Base-by-base conservation (phyloP, 306 rosid species). In the Rosa chinensis region DNA sequence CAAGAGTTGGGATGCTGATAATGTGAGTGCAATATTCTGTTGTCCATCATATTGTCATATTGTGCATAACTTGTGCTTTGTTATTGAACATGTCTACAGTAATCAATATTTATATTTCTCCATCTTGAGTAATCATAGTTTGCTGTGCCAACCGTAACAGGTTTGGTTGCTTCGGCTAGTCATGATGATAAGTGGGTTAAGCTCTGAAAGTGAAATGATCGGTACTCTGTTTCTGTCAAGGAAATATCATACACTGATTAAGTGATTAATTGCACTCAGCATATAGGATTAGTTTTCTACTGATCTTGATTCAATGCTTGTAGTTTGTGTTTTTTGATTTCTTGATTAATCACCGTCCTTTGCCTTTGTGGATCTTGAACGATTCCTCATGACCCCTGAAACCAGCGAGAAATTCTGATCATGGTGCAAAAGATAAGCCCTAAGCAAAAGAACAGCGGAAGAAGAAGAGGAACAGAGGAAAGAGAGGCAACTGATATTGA, bases 1-100 rank as follows among this genome's bases (percentile, higher is more conserved):
- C 83, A 32, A 74, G 97, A 88, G 97, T 94, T 92, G 99, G 99
- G 99, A 92, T 81, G 95, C 89, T 61, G 99, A 94, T 53, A 94
- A 88, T 87, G 99, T 92, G 58, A 94, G 95, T 92, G 28, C 25
- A 86, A 13, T 25, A 16, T 61, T 78, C 58, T 37, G 68, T 32
- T 74, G n/a, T 50, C 59, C 43, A 32, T 2, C 35, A 32, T 32
- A 32, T 32, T 32, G 17, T 68, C 9, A 3, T 53, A 39, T 61
- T 32, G 35, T 32, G 35, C 35, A 32, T 17, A 56, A 25, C 44
- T 43, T 48, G 17, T 50, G 53, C 44, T 73, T 70, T 70, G 43
- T 4, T 13, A 21, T 32, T 32, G 35, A 32, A 32, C 35, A 32
- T 32, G 35, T 32, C 35, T 32, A 32, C 2, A 32, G 35, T 43